Evolutionary conservation across 106 monocot species (phyloP), one percentile per base, ranked within the genome.

Genomic region (Amphibolis antarctica): DNA sequence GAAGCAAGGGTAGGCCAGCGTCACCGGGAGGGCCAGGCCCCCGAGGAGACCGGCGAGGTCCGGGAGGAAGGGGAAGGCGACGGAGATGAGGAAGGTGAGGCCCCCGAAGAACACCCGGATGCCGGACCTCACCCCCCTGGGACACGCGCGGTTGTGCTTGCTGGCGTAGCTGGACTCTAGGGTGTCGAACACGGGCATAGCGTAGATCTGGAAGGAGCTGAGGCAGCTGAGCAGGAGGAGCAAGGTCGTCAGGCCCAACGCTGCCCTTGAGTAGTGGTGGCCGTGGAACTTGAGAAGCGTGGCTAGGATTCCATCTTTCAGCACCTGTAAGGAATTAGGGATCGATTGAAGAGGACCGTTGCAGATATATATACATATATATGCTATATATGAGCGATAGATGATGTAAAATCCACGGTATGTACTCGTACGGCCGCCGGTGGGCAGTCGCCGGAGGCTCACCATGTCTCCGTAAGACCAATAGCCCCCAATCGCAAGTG

Each of bases 401-500:
- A n/a, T n/a, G n/a, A n/a, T n/a, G n/a, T n/a, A n/a, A n/a, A n/a
- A n/a, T n/a, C n/a, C n/a, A n/a, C n/a, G n/a, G n/a, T n/a, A n/a
- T n/a, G n/a, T n/a, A n/a, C n/a, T n/a, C n/a, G n/a, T n/a, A n/a
- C n/a, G n/a, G n/a, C n/a, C n/a, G n/a, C n/a, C n/a, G n/a, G n/a
- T n/a, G n/a, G n/a, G n/a, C n/a, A n/a, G n/a, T n/a, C n/a, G n/a
- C n/a, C n/a, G n/a, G n/a, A n/a, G n/a, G n/a, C 66, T 77, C 60
- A 89, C 93, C 79, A 60, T 27, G 75, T 89, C 81, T 0, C 94
- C 94, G 51, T 94, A 94, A 17, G 89, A 83, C 94, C 94, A 89
- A 70, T 86, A 94, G 6, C 89, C 94, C 23, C 79, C 89, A 58
- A 94, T 76, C 21, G 89, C 83, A 4, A 94, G 42, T 14, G 94